Conservation (phyloP, 768 basidiomycete genomes). For the Panellus pusillus region DNA sequence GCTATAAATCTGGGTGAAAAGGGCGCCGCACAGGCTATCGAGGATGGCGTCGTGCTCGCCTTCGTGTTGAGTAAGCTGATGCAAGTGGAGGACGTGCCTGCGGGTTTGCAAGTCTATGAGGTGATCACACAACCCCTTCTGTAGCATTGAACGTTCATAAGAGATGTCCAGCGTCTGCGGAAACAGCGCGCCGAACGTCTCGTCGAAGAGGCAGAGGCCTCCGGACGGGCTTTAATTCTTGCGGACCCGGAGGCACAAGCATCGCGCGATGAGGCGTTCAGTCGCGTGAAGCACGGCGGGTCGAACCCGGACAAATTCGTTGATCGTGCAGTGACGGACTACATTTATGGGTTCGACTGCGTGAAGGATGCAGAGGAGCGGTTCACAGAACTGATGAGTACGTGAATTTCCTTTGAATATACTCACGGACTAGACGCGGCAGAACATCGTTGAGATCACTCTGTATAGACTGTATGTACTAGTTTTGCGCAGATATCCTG, state of each 20-base stretch:
- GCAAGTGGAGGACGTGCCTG: conserved; percentile 4
- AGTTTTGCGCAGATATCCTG: too few relatives aligned
- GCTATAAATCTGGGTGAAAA: conserved; percentile 2
- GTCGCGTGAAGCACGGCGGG: conserved; percentile 20
- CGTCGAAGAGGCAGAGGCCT: conserved; percentile 22
- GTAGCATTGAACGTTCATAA: neutral
- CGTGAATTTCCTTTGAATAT: neutral
- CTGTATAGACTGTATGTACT: too few relatives aligned
- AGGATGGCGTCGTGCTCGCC: conserved; percentile 38
- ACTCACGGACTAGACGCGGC: too few relatives aligned
- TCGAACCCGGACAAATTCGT: conserved; percentile 23
- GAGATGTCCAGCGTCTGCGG: conserved; percentile 16
- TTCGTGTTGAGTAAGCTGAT: conserved; percentile 26
- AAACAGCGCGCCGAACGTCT: conserved; percentile 23
- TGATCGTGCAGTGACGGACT: conserved; percentile 23
- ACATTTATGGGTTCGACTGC: conserved; percentile 25
- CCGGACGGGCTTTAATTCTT: conserved; percentile 18
- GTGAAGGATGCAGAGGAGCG: conserved; percentile 16
- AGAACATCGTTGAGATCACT: too few relatives aligned
- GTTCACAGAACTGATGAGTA: conserved; percentile 2
- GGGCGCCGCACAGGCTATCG: conserved; percentile 42
- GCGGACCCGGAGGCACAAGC: conserved; percentile 20
- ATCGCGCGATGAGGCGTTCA: conserved; percentile 23
- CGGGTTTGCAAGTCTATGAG: conserved; percentile 24
- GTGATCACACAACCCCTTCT: neutral